phyloP scores from a whole-genome alignment of 768 basidiomycete genomes.

The Gymnopilus junonius region DNA sequence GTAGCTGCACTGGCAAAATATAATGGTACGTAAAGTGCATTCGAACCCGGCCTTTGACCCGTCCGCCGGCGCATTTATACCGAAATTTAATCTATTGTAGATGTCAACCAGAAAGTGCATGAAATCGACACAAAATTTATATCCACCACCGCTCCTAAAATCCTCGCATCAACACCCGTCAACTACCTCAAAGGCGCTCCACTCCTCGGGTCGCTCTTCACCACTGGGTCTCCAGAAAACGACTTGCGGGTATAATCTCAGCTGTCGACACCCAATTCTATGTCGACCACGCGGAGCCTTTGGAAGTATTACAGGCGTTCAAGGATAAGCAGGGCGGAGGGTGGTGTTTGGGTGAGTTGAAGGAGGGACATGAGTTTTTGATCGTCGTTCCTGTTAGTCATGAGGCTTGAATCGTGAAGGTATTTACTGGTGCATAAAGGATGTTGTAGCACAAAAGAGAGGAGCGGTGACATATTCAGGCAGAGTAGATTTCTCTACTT shows the following conservation, averaged over 20 bases:
- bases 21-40: slow-evolving; percentile 16
- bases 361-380: slow-evolving; percentile 35
- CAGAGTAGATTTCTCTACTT: no score
- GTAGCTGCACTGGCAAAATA: slow-evolving; percentile 31
- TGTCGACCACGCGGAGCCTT: slow-evolving; percentile 35
- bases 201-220: slow-evolving; percentile 28
- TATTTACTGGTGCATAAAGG: no score
- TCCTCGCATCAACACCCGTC: slow-evolving; percentile 23
- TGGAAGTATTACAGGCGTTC: slow-evolving; percentile 25
- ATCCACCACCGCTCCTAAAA: slow-evolving; percentile 4
- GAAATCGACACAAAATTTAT: background rate
- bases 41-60: background rate
- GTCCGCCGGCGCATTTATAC: background rate
- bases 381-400: slow-evolving; percentile 26
- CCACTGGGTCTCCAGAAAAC: background rate
- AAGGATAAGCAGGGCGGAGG: slow-evolving; percentile 2
- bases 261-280: slow-evolving; percentile 32
- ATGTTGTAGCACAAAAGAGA: no score
- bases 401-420: no score
- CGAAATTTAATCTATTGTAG: background rate
- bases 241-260: slow-evolving; percentile 30
- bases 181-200: slow-evolving; percentile 26
- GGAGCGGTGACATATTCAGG: no score
- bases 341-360: slow-evolving; percentile 31
- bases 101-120: background rate